Base-by-base conservation (phyloP, 2,329 filamentous ascomycete genomes). In the Chaetoscypha palmicola region DNA sequence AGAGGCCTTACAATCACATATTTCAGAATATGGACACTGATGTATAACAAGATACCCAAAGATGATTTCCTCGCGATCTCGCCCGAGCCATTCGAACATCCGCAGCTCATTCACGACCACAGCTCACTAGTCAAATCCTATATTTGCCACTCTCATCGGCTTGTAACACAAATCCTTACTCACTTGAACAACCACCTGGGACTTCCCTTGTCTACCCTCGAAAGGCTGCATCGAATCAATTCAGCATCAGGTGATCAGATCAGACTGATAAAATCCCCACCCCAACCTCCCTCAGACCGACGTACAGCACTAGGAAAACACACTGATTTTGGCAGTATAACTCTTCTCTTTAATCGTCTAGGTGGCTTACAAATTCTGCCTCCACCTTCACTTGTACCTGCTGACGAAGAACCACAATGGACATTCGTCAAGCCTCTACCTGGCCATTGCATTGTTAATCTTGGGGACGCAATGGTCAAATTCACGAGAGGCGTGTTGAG, bases 241-340 rank as follows among this genome's bases (percentile, higher is more conserved):
- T 17, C 22, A 24, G 39, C 11, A 3, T 57, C 55, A 23, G 56
- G 56, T 11, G 51, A 56, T 33, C 55, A 57, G 45, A 44, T 58
- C 23, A 52, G 58, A n/a, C 41, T 59, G 2, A 41, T 58, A 4
- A 54, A 54, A 40, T 50, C 53, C 0, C 56, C 57, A 9, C 55
- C 57, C 11, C 55, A 58, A 36, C 54, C 58, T 14, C 28, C 45
- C 26, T 52, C 48, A 2, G 57, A 58, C 14, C 44, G 33, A 2
- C 45, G 48, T 3, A 54, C 52, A 1, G 43, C 53, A 1, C 35
- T 60, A 16, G 54, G 54, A 11, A 52, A 58, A 21, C 65, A 68
- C 38, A 67, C 64, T 0, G 65, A 68, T 49, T 65, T 64, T 23
- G 66, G 65, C 19, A 60, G 53, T 35, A 45, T 68, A n/a, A 66